Base-by-base conservation (phyloP, 2,329 filamentous ascomycete species). In the Cladophialophora chaetospira region DNA sequence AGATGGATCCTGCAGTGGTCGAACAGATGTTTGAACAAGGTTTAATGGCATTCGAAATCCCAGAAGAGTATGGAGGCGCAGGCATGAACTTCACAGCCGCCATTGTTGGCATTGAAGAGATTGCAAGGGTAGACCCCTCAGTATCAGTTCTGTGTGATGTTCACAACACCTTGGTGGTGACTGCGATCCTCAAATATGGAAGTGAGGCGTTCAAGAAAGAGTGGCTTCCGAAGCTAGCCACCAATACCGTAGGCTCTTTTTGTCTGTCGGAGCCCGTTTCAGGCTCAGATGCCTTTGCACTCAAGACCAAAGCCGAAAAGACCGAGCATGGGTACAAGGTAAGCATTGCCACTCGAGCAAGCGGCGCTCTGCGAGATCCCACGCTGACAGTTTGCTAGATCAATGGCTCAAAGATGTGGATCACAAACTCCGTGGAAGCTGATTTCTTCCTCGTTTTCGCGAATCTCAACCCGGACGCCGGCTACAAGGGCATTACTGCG, bases 71-170 rank as follows among this genome's bases (percentile, higher is more conserved):
- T 71, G 94, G 94, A 59, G 94, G 94, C 60, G 90, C 93, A 0
- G 94, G 92, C 66, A 97, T 99, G 94, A 97, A 97, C 82, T 99
- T 99, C 77, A 97, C 94, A 0, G 80, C 92, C 1, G 93, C 92
- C 60, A 96, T 99, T 70, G 87, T 99, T 42, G 93, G 90, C 25
- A 99, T 99, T 67, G 94, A 99, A 77, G 94, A 99, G 80, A 80
- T 99, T 60, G 94, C 94, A 0, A 84, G 91, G 55, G 89, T 96
- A 15, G 94, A 99, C 70, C 94, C 94, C 36, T 95, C 89, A 65
- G 94, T 99, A 62, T 93, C 89, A 69, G 94, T 99, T 62, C 77
- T 99, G 79, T 90, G 92, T 55, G 94, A 99, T 73, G 94, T 99
- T 19, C 94, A 99, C 81, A 99, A 99, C 77, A 99, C 94, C 0